Conservation (phyloP, 2,329 filamentous ascomycete species). For the Dendryphion nanum region DNA sequence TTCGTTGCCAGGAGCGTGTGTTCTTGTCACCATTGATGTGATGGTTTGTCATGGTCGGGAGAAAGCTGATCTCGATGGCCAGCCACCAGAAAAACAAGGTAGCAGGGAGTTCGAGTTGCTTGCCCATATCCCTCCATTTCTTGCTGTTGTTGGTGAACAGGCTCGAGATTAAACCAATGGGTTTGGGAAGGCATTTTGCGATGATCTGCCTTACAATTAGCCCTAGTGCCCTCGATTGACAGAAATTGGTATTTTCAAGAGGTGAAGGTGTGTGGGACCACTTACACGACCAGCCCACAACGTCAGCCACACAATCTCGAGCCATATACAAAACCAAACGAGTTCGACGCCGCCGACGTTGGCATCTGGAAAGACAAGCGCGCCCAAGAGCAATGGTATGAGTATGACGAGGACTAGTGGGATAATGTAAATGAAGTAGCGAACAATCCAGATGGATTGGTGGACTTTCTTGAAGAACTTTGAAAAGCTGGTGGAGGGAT, state of each 20-base stretch:
- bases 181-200: constrained; percentile 63
- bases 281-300: constrained; percentile 78
- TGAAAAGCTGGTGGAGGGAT: constrained; percentile 61
- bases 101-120: constrained; percentile 78
- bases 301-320: constrained; percentile 89
- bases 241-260: constrained; percentile 3
- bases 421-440: constrained; percentile 70
- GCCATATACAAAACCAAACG: constrained; percentile 93
- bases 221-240: no score
- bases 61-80: constrained; percentile 79
- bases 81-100: constrained; percentile 93
- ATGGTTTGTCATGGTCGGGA: constrained; percentile 74
- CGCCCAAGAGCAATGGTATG: constrained; percentile 66
- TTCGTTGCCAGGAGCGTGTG: constrained; percentile 67
- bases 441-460: constrained; percentile 63
- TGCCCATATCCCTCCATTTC: constrained; percentile 90
- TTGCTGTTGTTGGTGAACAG: constrained; percentile 83
- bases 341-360: constrained; percentile 73
- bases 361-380: constrained; percentile 57
- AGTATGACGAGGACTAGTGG: constrained; percentile 64
- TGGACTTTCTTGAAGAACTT: constrained; percentile 65
- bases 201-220: constrained; percentile 58
- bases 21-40: constrained; percentile 53
- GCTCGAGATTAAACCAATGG: constrained; percentile 64
- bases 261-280: constrained; percentile 31